A percentile compares a stretch with the other conserved stretches of the same genome.
Evolutionary conservation across 495 filamentous ascomycete species (phyloP).

Genomic region (Cairneyella variabilis): DNA sequence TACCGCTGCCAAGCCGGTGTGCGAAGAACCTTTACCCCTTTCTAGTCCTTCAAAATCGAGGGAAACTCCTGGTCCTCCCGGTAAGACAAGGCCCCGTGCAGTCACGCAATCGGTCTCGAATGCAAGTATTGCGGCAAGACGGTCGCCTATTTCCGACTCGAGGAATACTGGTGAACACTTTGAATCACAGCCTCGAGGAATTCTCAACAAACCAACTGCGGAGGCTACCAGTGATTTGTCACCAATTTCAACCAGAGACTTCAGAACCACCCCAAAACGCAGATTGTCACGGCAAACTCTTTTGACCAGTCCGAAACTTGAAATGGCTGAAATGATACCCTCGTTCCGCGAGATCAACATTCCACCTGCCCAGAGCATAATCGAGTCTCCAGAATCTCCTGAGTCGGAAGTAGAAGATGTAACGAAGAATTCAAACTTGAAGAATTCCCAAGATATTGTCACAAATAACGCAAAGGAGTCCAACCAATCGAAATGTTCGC

Average conservation of each 20-base stretch:
- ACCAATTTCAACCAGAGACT: not conserved
- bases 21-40: no score
- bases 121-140: no score
- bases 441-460: not conserved
- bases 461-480: not conserved
- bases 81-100: no score
- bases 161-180: not conserved
- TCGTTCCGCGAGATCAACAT: constrained; percentile 25
- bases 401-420: not conserved
- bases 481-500: not conserved
- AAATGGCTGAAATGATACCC: constrained; percentile 23
- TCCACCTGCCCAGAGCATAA: not conserved
- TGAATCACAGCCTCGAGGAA: constrained; percentile 6
- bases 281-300: constrained; percentile 15
- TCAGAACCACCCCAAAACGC: constrained; percentile 6
- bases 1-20: no score
- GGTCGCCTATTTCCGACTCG: no score
- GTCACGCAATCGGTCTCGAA: no score
- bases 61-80: no score
- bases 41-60: no score
- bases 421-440: not conserved
- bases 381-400: not conserved
- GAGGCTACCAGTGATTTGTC: constrained; percentile 8
- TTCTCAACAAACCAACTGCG: constrained; percentile 22
- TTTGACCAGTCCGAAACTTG: constrained; percentile 9